A percentile compares a stretch with the other conserved stretches of the same genome.
Evolutionary conservation across 768 basidiomycete genomes (phyloP).

Genomic region (Ephemerocybe angulata): DNA sequence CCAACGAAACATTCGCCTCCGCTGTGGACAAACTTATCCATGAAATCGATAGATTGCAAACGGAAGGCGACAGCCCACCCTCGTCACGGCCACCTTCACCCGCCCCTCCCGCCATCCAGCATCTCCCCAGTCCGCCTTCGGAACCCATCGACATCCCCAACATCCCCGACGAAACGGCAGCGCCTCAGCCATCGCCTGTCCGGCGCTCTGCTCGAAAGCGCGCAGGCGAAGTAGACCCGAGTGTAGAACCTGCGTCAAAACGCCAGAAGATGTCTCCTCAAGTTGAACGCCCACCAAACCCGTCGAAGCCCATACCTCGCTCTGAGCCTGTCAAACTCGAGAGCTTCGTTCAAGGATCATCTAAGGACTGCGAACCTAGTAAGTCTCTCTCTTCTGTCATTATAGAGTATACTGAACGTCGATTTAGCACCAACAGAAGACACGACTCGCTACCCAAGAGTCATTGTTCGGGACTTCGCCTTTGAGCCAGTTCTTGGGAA

Average conservation of each 20-base stretch:
- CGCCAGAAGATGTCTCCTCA: too few relatives aligned
- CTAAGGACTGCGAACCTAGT: too few relatives aligned
- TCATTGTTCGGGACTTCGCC: background rate
- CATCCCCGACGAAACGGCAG: background rate
- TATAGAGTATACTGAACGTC: background rate
- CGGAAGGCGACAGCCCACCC: background rate
- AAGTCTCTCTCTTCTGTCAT: background rate
- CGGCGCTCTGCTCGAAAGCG: too few relatives aligned
- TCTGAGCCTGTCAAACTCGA: background rate
- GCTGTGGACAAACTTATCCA: conserved; percentile 1
- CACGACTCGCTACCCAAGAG: background rate
- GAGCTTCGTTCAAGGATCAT: background rate
- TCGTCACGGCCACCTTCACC: background rate
- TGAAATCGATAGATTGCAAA: background rate
- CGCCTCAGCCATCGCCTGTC: too few relatives aligned
- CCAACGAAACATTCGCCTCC: background rate
- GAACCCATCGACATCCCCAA: background rate
- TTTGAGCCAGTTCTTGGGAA: background rate
- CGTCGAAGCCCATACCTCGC: too few relatives aligned
- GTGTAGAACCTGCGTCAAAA: too few relatives aligned
- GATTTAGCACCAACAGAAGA: background rate
- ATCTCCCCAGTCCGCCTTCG: background rate
- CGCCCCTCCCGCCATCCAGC: background rate
- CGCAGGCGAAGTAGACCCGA: too few relatives aligned
- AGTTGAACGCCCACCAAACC: too few relatives aligned